Conservation (phyloP, 179 eudicot genomes). For the Beta corolliflora region DNA sequence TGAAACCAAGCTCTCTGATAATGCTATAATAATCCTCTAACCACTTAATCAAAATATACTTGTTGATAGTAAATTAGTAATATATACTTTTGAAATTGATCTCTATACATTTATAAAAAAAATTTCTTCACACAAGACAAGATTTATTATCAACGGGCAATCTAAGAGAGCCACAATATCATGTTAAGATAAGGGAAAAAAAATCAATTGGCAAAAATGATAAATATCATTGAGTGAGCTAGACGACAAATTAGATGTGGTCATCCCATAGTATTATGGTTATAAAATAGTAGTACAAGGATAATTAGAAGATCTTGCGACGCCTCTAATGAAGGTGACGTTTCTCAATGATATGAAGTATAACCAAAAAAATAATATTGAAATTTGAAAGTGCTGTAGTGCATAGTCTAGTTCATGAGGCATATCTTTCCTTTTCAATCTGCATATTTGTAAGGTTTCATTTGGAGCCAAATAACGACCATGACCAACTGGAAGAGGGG, state of each 20-base stretch:
- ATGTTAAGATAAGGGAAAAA: neutral
- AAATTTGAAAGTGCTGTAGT: neutral
- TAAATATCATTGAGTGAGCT: neutral
- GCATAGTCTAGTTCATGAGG: neutral
- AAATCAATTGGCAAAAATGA: neutral
- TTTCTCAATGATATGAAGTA: slow-evolving; percentile 5
- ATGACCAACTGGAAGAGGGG: neutral
- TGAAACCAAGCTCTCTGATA: too few species aligned
- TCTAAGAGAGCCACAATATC: neutral
- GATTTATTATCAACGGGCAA: neutral
- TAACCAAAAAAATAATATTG: neutral
- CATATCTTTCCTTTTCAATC: too few species aligned
- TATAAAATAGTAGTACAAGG: neutral
- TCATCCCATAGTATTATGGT: neutral
- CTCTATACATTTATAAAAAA: neutral
- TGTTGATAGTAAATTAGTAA: too few species aligned
- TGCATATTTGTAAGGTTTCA: neutral
- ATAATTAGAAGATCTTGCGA: slow-evolving; percentile 2
- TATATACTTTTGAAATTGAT: neutral
- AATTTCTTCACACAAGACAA: neutral
- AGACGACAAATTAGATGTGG: neutral
- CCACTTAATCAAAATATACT: too few species aligned
- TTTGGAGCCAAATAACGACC: neutral
- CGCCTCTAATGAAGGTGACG: neutral
- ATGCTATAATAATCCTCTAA: too few species aligned